A percentile compares a stretch with the other conserved stretches of the same genome.
phyloP scores from a whole-genome alignment of 73 alveolate species.

The Paramecium caudatum region DNA sequence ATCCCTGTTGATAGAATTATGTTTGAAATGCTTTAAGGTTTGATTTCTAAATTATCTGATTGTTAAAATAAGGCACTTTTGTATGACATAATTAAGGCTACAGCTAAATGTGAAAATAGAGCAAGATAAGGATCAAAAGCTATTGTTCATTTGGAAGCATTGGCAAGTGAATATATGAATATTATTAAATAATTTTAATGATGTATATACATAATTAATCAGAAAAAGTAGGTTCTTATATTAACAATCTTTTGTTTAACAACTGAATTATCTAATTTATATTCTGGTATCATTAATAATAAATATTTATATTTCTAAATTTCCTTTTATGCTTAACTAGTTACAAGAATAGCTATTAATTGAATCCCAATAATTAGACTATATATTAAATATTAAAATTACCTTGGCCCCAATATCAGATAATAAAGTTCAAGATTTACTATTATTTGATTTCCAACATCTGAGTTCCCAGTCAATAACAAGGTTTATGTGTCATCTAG shows the following conservation, averaged over 20 bases:
- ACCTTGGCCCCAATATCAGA: background rate
- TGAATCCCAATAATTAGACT: background rate
- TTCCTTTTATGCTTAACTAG: background rate
- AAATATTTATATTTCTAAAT: constrained; percentile 14
- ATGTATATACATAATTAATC: background rate
- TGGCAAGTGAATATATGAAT: constrained; percentile 74
- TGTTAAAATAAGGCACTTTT: constrained; percentile 71
- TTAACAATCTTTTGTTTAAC: constrained; percentile 1
- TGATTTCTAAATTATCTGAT: constrained; percentile 79
- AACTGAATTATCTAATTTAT: constrained; percentile 3
- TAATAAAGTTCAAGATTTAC: background rate
- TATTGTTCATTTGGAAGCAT: constrained; percentile 97
- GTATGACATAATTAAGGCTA: constrained; percentile 84
- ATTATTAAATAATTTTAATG: constrained; percentile 41
- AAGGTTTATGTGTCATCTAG: background rate
- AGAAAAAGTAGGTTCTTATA: constrained; percentile 26
- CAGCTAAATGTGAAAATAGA: constrained; percentile 90
- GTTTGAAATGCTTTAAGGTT: constrained; percentile 82
- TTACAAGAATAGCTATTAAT: background rate
- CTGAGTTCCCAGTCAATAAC: background rate
- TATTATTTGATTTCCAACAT: background rate
- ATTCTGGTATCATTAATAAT: constrained; percentile 10
- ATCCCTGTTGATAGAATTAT: constrained; percentile 80
- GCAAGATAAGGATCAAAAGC: constrained; percentile 94
- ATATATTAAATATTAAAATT: background rate